Base-by-base conservation (phyloP, 208 protist genomes). In the Crithidia brevicula region DNA sequence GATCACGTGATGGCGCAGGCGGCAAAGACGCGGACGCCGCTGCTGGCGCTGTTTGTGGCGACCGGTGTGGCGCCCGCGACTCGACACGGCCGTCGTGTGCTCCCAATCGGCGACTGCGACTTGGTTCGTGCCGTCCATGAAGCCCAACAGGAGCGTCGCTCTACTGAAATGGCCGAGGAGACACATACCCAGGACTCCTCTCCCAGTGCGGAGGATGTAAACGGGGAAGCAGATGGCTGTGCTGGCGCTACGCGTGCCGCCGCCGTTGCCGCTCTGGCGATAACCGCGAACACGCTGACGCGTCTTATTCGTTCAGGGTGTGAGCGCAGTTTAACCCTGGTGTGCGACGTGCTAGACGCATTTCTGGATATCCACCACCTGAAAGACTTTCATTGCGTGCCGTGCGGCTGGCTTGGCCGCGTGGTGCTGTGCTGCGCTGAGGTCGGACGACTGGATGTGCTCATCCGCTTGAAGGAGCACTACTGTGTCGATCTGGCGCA, bases 1-100 rank as follows among this genome's bases (percentile, higher is more conserved):
- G 89, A 95, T 68, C 92, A 92, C 66, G 89, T 81, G 13, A 60
- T 75, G 52, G 47, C 56, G 18, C 70, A 42, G 45, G 50, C 77
- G 20, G 51, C 59, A 50, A 51, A 36, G 16, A 33, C 43, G 43
- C 47, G 67, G 18, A 45, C 36, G 4, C 43, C 65, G 15, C 60
- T 82, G 40, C 50, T 90, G 27, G 45, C 68, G 33, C 66, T 86
- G 50, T 72, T 91, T 20, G 53, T 82, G 22, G 81, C 83, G 16
- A 30, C 57, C 30, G 88, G 83, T 9, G 57, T 90, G 8, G 31
- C 60, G 1, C 88, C 85, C 6, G 60, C 71, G 22, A 27, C 61
- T 25, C 74, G 73, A 7, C 83, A 91, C 33, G 68, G 68, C n/a
- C 49, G 72, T 7, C 70, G 69, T 25, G 9, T 78, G 23, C 60